phyloP scores from a whole-genome alignment of 768 basidiomycete species.

The Coprinopsis strossmayeri region DNA sequence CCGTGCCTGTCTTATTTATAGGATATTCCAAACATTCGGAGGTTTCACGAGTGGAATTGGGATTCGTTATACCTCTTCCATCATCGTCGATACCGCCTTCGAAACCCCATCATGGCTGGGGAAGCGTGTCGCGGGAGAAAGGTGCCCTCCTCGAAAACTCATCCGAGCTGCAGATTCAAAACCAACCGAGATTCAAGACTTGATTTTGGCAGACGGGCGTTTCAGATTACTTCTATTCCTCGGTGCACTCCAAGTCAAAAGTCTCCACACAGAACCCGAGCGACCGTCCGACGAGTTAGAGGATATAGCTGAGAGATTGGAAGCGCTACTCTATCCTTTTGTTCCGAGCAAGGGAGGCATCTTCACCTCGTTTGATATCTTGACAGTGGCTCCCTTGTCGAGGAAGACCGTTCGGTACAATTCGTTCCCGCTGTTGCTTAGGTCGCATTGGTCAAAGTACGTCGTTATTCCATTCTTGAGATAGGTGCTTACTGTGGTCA shows the following conservation, averaged over 20 bases:
- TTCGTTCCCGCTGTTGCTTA: conserved; percentile 38
- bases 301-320: conserved; percentile 26
- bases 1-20: conserved; percentile 17
- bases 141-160: conserved; percentile 43
- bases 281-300: conserved; percentile 16
- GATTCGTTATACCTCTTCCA: conserved; percentile 44
- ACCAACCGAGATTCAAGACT: conserved; percentile 47
- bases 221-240: conserved; percentile 53
- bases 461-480: conserved; percentile 13
- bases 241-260: background rate
- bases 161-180: conserved; percentile 44
- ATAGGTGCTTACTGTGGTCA: background rate
- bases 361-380: conserved; percentile 35
- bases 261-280: background rate
- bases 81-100: conserved; percentile 30
- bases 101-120: conserved; percentile 33
- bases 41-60: conserved; percentile 50
- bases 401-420: conserved; percentile 36
- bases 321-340: conserved; percentile 23
- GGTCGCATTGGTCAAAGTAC: conserved; percentile 58
- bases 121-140: conserved; percentile 43
- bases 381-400: conserved; percentile 30
- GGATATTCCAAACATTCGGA: conserved; percentile 47
- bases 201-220: conserved; percentile 42
- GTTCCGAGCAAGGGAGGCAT: conserved; percentile 23